Evolutionary conservation across 768 basidiomycete species (phyloP).

Genomic region (Boletus huronensis): DNA sequence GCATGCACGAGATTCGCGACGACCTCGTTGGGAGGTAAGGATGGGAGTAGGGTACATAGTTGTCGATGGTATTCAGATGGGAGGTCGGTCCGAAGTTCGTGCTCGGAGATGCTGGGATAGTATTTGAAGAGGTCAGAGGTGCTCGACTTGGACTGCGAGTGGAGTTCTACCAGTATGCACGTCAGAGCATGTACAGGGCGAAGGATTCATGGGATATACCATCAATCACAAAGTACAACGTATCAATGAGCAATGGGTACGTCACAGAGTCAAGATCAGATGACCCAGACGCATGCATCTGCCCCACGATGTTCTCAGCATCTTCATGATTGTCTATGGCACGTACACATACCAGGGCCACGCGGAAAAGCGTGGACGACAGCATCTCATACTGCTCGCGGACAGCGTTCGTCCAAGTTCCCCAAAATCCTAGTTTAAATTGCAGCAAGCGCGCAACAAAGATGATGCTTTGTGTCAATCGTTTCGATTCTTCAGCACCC

Average conservation of each 20-base stretch:
- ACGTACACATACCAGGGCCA: slow-evolving; percentile 47
- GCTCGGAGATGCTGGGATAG: slow-evolving; percentile 51
- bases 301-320: slow-evolving; percentile 1
- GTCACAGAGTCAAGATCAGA: slow-evolving; percentile 48
- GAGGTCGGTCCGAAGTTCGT: slow-evolving; percentile 51
- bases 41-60: slow-evolving; percentile 55
- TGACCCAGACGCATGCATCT: slow-evolving; percentile 56
- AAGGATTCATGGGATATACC: slow-evolving; percentile 40
- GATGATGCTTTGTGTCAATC: slow-evolving; percentile 42
- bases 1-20: slow-evolving; percentile 59
- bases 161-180: slow-evolving; percentile 48
- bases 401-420: slow-evolving; percentile 50
- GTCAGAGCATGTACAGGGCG: background rate
- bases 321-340: background rate
- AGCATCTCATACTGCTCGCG: slow-evolving; percentile 46
- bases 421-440: slow-evolving; percentile 66
- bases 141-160: slow-evolving; percentile 51
- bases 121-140: slow-evolving; percentile 57
- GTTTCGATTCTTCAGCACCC: slow-evolving; percentile 21
- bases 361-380: slow-evolving; percentile 41
- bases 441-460: slow-evolving; percentile 67
- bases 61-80: slow-evolving; percentile 57
- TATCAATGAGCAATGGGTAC: slow-evolving; percentile 70
- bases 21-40: slow-evolving; percentile 45
- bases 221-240: slow-evolving; percentile 68